These are phyloP conservation scores for Paramyrothecium sp. DNA, from an alignment of 2,329 filamentous ascomycete genomes.

Conservation along the genomic window DNA sequence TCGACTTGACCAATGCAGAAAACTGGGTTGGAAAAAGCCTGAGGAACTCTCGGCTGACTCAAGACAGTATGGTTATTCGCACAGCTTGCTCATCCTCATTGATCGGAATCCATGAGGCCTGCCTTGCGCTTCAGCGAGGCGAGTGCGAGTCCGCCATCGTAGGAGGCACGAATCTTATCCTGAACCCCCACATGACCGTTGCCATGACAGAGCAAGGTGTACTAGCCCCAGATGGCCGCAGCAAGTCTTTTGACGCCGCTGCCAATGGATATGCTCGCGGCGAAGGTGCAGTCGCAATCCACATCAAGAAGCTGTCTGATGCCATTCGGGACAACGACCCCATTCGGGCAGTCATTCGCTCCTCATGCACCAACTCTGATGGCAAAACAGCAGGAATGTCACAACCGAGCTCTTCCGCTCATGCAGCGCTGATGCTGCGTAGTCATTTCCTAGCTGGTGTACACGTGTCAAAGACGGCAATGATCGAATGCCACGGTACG, in stretches of 20 bases:
- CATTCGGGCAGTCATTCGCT: constrained; percentile 29
- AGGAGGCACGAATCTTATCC: constrained; percentile 24
- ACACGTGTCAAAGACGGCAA: constrained; percentile 20
- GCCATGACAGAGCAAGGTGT: constrained; percentile 15
- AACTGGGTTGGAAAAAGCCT: too few relatives aligned
- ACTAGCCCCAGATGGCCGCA: constrained; percentile 16
- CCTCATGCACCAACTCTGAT: constrained; percentile 29
- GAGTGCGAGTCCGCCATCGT: constrained; percentile 25
- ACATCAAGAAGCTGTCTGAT: constrained; percentile 38
- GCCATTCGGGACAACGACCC: constrained; percentile 42
- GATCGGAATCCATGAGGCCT: constrained; percentile 25
- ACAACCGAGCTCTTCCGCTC: constrained; percentile 27
- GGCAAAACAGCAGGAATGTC: constrained; percentile 37
- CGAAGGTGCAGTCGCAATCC: constrained; percentile 37
- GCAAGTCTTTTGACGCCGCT: constrained; percentile 31
- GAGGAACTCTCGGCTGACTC: too few relatives aligned
- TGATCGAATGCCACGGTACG: constrained; percentile 34
- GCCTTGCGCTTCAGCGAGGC: constrained; percentile 17
- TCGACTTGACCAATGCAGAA: too few relatives aligned
- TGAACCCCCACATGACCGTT: constrained; percentile 16
- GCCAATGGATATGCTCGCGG: constrained; percentile 45
- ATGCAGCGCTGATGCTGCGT: neutral
- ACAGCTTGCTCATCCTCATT: constrained; percentile 31
- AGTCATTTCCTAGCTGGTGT: neutral
- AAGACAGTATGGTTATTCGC: constrained; percentile 22